Evolutionary conservation across 2,329 filamentous ascomycete genomes (phyloP).

Genomic region (Diaporthe australafricana): DNA sequence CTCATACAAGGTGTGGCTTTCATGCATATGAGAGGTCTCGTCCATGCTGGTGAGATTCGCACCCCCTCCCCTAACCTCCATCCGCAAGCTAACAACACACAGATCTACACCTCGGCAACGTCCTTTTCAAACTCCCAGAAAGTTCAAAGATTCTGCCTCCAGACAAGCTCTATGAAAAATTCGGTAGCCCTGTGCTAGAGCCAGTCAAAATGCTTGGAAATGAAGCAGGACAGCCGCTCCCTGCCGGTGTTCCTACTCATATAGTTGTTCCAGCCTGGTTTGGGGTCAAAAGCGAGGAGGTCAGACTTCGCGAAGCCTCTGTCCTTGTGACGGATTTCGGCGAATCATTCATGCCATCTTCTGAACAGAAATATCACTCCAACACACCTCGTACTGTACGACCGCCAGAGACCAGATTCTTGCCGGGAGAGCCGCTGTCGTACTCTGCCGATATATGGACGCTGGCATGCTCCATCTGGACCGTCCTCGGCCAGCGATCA

Average conservation of each 20-base stretch:
- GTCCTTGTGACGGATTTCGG: neutral
- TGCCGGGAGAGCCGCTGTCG: slow-evolving; percentile 1
- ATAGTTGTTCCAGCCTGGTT: slow-evolving; percentile 21
- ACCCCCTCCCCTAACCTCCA: too few relatives aligned
- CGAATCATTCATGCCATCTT: neutral
- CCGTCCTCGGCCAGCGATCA: neutral
- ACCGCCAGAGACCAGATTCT: slow-evolving; percentile 20
- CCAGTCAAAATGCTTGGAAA: slow-evolving; percentile 12
- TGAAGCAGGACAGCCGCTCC: neutral
- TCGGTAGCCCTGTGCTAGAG: slow-evolving; percentile 3
- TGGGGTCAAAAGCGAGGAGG: slow-evolving; percentile 8
- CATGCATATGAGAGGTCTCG: slow-evolving; percentile 23
- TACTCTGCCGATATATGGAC: slow-evolving; percentile 22
- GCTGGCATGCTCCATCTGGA: slow-evolving; percentile 19
- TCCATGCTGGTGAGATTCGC: neutral
- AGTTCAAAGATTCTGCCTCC: neutral
- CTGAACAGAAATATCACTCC: slow-evolving; percentile 1
- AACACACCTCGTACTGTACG: neutral
- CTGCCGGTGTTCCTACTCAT: neutral
- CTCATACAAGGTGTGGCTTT: slow-evolving; percentile 24
- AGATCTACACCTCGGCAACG: slow-evolving; percentile 15
- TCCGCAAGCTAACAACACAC: too few relatives aligned
- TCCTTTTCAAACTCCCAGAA: slow-evolving; percentile 11
- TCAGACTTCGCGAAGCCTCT: slow-evolving; percentile 9
- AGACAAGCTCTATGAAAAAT: neutral